These are phyloP conservation scores for Aspergillus intermedius DNA, from an alignment of 2,329 filamentous ascomycete species.

Conservation along the genomic window DNA sequence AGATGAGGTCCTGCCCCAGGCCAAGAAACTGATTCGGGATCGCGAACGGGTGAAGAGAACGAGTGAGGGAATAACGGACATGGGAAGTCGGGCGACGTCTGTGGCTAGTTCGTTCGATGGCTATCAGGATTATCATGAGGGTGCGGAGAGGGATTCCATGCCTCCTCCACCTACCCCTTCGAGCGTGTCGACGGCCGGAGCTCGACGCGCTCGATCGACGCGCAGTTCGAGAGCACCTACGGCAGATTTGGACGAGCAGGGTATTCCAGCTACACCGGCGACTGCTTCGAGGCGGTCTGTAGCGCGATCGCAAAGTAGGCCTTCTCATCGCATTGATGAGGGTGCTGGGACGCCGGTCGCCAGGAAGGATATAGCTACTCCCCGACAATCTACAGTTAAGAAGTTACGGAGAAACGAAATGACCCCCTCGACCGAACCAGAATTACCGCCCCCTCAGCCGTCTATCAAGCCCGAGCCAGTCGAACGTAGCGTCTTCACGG, in stretches of 20 bases:
- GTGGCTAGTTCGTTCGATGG: slow-evolving; percentile 55
- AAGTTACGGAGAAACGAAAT: slow-evolving; percentile 47
- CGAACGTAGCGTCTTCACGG: slow-evolving; percentile 66
- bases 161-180: slow-evolving; percentile 44
- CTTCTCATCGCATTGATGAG: slow-evolving; percentile 26
- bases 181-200: slow-evolving; percentile 49
- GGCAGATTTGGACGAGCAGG: slow-evolving; percentile 29
- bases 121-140: slow-evolving; percentile 50
- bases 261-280: slow-evolving; percentile 20
- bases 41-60: slow-evolving; percentile 76
- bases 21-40: slow-evolving; percentile 66
- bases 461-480: slow-evolving; percentile 39
- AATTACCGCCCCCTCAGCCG: slow-evolving; percentile 25
- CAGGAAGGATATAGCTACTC: slow-evolving; percentile 25
- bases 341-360: slow-evolving; percentile 28
- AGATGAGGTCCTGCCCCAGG: slow-evolving; percentile 69
- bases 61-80: slow-evolving; percentile 72
- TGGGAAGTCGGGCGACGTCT: slow-evolving; percentile 60
- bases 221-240: slow-evolving; percentile 42
- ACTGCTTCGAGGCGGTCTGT: slow-evolving; percentile 25
- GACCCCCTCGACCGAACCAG: slow-evolving; percentile 30
- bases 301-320: slow-evolving; percentile 30
- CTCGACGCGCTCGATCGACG: slow-evolving; percentile 47
- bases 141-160: slow-evolving; percentile 29
- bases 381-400: slow-evolving; percentile 42